Evolutionary conservation across 1,284 basidiomycete species (phyloP), one percentile per base, ranked within the genome.

Genomic region (Ganoderma lingzhi): DNA sequence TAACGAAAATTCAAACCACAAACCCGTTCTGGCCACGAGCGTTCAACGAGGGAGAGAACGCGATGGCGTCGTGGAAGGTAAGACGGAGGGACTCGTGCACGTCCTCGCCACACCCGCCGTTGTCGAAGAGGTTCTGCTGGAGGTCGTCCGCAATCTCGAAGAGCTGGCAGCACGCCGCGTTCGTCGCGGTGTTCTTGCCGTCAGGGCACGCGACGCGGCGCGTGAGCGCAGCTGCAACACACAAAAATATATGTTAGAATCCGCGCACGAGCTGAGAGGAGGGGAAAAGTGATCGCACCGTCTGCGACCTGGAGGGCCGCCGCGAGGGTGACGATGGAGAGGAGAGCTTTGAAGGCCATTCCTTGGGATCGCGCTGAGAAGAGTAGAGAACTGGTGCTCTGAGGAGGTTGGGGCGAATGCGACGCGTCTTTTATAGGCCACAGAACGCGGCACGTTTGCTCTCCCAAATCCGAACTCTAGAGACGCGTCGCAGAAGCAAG

Each of bases 131-230:
- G 72, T 82, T 79, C 42, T 73, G 58, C 73, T 83, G 82, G 51
- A 84, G 74, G 62, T 81, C 80, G 14, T 82, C 79, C 17, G 79
- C 75, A 30, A 82, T 73, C 48, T 81, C 77, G 78, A 83, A 83
- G 58, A 78, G 74, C 65, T 76, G 73, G 71, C 82, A 83, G 75
- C 83, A 84, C 5, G 82, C 82, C 39, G 74, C 79, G 70, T 83
- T 82, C 2, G 80, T 76, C 37, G 79, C 81, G 15, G 76, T 78
- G 61, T 79, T 73, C 30, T 63, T 61, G 42, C 76, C 76, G 62
- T 74, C 74, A 42, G 74, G 70, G 65, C 76, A 76, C 30, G 76
- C 68, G 39, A 74, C 74, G 23, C 73, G 74, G 55, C 71, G 71
- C 35, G 71, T 73, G 45, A 76, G 64, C 37, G 76, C 76, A 63